Percentiles rank a stretch among this genome's conserved stretches.
phyloP scores from a whole-genome alignment of 2,329 filamentous ascomycete species.

The Alternaria burnsii region DNA sequence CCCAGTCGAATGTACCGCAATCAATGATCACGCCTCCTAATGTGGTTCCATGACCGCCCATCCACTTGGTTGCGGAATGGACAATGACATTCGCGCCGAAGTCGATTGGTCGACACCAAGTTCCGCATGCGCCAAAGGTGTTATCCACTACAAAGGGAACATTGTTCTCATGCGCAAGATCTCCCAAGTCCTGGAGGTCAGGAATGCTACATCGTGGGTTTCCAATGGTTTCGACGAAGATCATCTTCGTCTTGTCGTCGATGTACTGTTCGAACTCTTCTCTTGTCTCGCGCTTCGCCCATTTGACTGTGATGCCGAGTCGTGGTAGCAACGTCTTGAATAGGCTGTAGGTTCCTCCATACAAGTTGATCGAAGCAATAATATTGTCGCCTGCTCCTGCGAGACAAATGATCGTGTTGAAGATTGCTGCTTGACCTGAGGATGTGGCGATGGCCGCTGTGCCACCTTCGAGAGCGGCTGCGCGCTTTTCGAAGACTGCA shows the following conservation, averaged over 20 bases:
- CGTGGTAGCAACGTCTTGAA: conserved; percentile 2
- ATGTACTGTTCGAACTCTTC: conserved; percentile 23
- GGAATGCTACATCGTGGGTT: conserved; percentile 36
- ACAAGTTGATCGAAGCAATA: conserved; percentile 50
- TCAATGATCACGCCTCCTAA: conserved; percentile 42
- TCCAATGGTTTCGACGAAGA: conserved; percentile 36
- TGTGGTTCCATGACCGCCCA: conserved; percentile 40
- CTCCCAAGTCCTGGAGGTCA: conserved; percentile 28
- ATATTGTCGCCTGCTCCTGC: conserved; percentile 52
- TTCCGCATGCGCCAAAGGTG: conserved; percentile 39
- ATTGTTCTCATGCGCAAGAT: conserved; percentile 27
- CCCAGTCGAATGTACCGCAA: conserved; percentile 39
- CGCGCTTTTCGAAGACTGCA: conserved; percentile 50
- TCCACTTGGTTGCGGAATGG: conserved; percentile 42
- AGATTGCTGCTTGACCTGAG: conserved; percentile 49
- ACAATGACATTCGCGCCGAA: conserved; percentile 39
- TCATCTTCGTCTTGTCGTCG: conserved; percentile 31
- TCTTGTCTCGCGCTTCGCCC: conserved; percentile 41
- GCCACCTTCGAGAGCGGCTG: conserved; percentile 53
- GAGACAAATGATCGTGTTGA: conserved; percentile 51
- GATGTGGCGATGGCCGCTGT: conserved; percentile 51
- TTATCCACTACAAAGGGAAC: conserved; percentile 39
- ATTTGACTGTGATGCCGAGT: conserved; percentile 42
- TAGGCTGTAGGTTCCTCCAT: conserved; percentile 51
- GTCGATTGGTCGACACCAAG: conserved; percentile 28